Conservation (phyloP, 805 yeast species). For the Candida vaughaniae region DNA sequence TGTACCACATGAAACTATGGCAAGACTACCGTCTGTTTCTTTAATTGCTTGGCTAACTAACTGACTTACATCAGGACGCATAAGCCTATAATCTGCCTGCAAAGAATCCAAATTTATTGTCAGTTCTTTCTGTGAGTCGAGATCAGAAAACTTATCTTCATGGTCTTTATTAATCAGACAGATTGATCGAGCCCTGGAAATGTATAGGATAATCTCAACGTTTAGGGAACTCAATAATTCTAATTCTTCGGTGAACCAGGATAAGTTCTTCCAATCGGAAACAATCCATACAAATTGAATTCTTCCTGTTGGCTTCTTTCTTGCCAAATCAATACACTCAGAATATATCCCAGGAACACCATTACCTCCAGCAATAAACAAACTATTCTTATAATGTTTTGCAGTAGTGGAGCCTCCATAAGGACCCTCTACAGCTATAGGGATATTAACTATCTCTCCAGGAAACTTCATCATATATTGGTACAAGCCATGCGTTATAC, state of each 20-base stretch:
- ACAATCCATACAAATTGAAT: slow-evolving; percentile 41
- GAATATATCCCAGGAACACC: slow-evolving; percentile 63
- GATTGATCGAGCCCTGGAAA: no score
- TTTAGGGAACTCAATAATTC: no score
- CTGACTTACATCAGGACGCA: no score
- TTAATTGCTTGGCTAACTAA: no score
- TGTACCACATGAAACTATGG: no score
- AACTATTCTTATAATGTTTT: slow-evolving; percentile 48
- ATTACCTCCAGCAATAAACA: slow-evolving; percentile 71
- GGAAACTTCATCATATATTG: slow-evolving; percentile 21
- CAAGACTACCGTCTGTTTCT: no score
- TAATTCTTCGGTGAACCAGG: background rate
- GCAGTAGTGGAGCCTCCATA: slow-evolving; percentile 56
- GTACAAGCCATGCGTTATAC: slow-evolving; percentile 42
- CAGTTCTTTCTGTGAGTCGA: no score
- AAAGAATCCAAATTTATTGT: no score
- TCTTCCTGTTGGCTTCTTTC: slow-evolving; percentile 9
- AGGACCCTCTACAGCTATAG: slow-evolving; percentile 53
- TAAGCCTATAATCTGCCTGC: no score
- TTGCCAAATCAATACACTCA: slow-evolving; percentile 29
- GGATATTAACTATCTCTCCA: slow-evolving; percentile 17
- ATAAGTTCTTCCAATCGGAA: background rate
- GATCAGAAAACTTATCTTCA: no score
- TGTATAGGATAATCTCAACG: no score
- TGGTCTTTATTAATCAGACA: no score